These are phyloP conservation scores for Candida wancherniae DNA, from an alignment of 805 yeast species.

Conservation along the genomic window DNA sequence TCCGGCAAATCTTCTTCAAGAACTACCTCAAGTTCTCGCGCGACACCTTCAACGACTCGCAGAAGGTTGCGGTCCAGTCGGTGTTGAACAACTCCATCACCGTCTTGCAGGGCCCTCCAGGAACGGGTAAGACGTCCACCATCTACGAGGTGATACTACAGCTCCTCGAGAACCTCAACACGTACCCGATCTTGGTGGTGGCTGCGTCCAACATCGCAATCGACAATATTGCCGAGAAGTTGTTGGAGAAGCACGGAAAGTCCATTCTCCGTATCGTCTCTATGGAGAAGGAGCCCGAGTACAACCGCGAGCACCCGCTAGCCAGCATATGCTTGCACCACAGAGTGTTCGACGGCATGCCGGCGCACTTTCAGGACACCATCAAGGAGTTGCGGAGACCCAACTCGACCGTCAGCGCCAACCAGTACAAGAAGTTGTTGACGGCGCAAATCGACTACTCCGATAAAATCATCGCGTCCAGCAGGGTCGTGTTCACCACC, in stretches of 20 bases:
- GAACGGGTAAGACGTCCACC: slow-evolving; percentile 42
- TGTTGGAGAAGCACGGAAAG: slow-evolving; percentile 45
- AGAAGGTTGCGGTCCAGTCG: slow-evolving; percentile 48
- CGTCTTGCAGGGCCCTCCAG: slow-evolving; percentile 42
- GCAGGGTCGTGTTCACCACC: slow-evolving; percentile 61
- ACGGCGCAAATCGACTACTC: slow-evolving; percentile 41
- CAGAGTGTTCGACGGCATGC: slow-evolving; percentile 47
- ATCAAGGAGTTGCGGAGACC: slow-evolving; percentile 37
- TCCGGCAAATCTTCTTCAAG: slow-evolving; percentile 52
- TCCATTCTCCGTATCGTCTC: slow-evolving; percentile 57
- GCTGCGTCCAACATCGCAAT: slow-evolving; percentile 76
- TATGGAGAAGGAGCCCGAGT: slow-evolving; percentile 56
- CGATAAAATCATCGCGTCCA: slow-evolving; percentile 47
- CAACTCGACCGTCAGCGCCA: slow-evolving; percentile 20
- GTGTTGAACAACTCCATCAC: slow-evolving; percentile 48
- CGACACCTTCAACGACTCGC: slow-evolving; percentile 53
- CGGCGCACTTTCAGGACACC: slow-evolving; percentile 40
- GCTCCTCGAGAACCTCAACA: slow-evolving; percentile 48
- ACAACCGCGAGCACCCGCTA: slow-evolving; percentile 52
- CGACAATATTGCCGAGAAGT: slow-evolving; percentile 70
- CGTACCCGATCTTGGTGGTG: slow-evolving; percentile 64
- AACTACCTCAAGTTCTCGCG: slow-evolving; percentile 48
- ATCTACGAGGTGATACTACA: slow-evolving; percentile 46
- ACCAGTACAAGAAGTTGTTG: slow-evolving; percentile 47
- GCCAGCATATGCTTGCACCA: slow-evolving; percentile 61